Base-by-base conservation (phyloP, 148 eudicot species). In the Cornus kousa region DNA sequence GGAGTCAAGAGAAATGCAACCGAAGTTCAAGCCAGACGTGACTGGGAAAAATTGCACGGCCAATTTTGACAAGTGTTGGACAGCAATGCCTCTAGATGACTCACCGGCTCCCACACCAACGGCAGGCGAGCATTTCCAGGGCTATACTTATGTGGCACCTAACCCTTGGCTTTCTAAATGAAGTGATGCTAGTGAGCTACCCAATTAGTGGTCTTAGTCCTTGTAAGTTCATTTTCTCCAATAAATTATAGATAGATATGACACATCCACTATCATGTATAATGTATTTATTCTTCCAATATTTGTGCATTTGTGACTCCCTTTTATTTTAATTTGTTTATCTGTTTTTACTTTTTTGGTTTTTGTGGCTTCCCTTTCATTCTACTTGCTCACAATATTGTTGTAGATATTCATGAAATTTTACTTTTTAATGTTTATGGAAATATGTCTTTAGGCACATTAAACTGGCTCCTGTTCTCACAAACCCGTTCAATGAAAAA, bases 61-160 rank as follows among this genome's bases (percentile, higher is more conserved):
- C 48, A 94, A 94, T 85, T 94, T 94, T 53, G 98, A 90, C 84
- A 87, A 88, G 71, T 94, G 97, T 80, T 92, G 98, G 97, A 94
- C 98, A 2, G 85, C 89, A 20, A 90, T 94, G 94, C 98, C 98
- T 37, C 87, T 83, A 28, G 91, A 94, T 53, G 98, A 92, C 85
- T 94, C 97, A 19, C 98, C 98, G 4, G 98, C 98, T 48, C 78
- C 93, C 24, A 94, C 94, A 8, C 98, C 98, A 20, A 89, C 97
- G 6, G 80, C 88, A 13, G 90, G 89, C 43, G 93, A 86, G 65
- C 92, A 83, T 81, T 94, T 92, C 78, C 88, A 90, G 19, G 94
- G 98, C 39, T 94, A 92, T 80, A 94, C 93, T 20, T 92, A 92
- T 14, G 82, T 90, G 24, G 92, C 98, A 53, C 97, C 98, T 40